Conservation (phyloP, 208 protist genomes). For the Crithidia sp. region DNA sequence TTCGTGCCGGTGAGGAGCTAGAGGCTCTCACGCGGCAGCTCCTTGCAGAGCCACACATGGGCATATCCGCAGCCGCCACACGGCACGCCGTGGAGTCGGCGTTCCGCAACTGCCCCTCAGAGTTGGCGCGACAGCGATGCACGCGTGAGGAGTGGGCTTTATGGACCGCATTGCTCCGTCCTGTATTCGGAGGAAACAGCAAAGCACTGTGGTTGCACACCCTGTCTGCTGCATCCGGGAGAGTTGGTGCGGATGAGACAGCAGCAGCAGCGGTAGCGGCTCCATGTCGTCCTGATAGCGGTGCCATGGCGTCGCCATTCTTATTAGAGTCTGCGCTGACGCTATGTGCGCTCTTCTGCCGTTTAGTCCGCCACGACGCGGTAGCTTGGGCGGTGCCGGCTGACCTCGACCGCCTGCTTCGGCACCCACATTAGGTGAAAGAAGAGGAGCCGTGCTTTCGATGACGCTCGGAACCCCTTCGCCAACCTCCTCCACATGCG, state of each 20-base stretch:
- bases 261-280: no score
- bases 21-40: background rate
- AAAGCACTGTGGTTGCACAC: constrained; percentile 44
- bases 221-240: background rate
- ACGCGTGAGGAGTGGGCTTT: constrained; percentile 13
- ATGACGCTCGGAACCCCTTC: background rate
- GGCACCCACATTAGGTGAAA: no score
- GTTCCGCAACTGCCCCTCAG: background rate
- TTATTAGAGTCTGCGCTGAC: background rate
- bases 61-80: background rate
- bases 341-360: constrained; percentile 49
- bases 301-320: background rate
- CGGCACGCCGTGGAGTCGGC: background rate
- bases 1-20: background rate
- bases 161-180: constrained; percentile 42
- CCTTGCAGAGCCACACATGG: background rate
- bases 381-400: constrained; percentile 51
- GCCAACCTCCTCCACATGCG: no score
- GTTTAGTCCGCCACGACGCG: constrained; percentile 47
- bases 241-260: no score
- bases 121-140: background rate
- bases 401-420: constrained; percentile 32
- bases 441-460: background rate
- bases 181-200: constrained; percentile 71
- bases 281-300: no score